These are phyloP conservation scores for Neostapfia colusana DNA, from an alignment of 176 grass and related monocot genomes.

Conservation along the genomic window DNA sequence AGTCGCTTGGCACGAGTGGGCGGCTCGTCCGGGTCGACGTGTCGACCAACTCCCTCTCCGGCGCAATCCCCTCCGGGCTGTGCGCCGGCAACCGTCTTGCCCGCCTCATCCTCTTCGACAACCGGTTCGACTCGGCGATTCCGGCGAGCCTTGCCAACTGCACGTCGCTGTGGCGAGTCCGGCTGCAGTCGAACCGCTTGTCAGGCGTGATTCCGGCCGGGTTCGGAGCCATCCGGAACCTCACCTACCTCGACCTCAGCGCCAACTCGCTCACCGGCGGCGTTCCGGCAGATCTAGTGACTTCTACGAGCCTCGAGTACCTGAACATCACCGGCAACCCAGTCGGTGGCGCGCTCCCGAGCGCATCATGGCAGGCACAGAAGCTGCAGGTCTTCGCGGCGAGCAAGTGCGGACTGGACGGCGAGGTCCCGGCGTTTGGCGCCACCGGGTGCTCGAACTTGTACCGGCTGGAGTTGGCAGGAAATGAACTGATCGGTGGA, in stretches of 20 bases:
- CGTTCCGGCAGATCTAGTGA: constrained; percentile 47
- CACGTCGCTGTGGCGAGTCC: constrained; percentile 75
- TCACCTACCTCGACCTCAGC: constrained; percentile 91
- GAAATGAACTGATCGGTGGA: constrained; percentile 56
- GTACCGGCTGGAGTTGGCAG: constrained; percentile 74
- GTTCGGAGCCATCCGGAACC: constrained; percentile 62
- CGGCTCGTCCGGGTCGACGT: constrained; percentile 70
- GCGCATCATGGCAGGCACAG: constrained; percentile 49
- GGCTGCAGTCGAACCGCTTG: constrained; percentile 62
- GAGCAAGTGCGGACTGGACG: constrained; percentile 46
- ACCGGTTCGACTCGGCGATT: constrained; percentile 67
- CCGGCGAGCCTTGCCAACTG: constrained; percentile 62
- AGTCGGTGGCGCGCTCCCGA: constrained; percentile 49
- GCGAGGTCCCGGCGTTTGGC: constrained; percentile 61
- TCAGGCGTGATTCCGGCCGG: constrained; percentile 64
- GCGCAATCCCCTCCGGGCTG: constrained; percentile 53
- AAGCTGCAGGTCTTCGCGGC: constrained; percentile 71
- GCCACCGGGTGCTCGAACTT: constrained; percentile 57
- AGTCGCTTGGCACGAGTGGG: constrained; percentile 44
- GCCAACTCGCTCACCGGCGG: constrained; percentile 58
- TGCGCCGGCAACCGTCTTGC: constrained; percentile 62
- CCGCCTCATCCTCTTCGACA: constrained; percentile 84
- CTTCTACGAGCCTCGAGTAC: constrained; percentile 59
- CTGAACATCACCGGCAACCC: constrained; percentile 85
- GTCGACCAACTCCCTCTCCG: constrained; percentile 73